Base-by-base conservation (phyloP, 768 basidiomycete genomes). In the Dacryopinax primogenitus region DNA sequence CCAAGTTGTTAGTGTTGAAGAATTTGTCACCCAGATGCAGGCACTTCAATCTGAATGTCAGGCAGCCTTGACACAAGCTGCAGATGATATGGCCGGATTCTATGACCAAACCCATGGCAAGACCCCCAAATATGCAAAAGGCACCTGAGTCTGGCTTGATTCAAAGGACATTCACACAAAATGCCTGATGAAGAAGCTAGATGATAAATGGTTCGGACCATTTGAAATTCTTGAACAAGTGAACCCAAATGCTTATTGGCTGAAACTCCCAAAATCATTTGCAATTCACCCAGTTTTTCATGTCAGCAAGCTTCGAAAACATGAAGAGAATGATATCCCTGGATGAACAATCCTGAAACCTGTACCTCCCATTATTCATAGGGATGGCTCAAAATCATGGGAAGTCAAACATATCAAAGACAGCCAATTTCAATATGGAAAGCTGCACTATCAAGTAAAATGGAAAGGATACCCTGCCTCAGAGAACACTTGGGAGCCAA, bases 31-130 rank as follows among this genome's bases (percentile, higher is more conserved):
- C 28, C 15, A 67, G n/a, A 69, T 74, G 70, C 66, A 70, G 62
- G 11, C 44, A 12, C 64, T 68, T 1, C 26, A 47, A n/a, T 44
- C 68, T n/a, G 67, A 69, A 4, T 71, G 69, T 0, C 7, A 62
- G 0, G 69, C 68, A 0, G 63, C 69, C 1, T 28, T 74, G 3
- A 21, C 62, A 1, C 37, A 66, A 11, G 72, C 75, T 0, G 70
- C 71, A 2, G 71, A 71, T 0, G 39, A 64, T 1, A 76, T 76
- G 72, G 75, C 74, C 26, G 39, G 64, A 0, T 67, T 65, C 37
- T 70, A 73, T 26, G 68, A 73, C 30, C 41, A 66, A 66, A 65
- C 62, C 11, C 18, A 64, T 44, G 2, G 66, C 69, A 0, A 34
- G 33, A 33, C 72, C 66, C 1, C 70, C 9, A 37, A 37, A 11